A percentile compares a stretch with the other conserved stretches of the same genome.
Evolutionary conservation across 2,329 filamentous ascomycete species (phyloP).

Genomic region (Aspergillus amoenus): DNA sequence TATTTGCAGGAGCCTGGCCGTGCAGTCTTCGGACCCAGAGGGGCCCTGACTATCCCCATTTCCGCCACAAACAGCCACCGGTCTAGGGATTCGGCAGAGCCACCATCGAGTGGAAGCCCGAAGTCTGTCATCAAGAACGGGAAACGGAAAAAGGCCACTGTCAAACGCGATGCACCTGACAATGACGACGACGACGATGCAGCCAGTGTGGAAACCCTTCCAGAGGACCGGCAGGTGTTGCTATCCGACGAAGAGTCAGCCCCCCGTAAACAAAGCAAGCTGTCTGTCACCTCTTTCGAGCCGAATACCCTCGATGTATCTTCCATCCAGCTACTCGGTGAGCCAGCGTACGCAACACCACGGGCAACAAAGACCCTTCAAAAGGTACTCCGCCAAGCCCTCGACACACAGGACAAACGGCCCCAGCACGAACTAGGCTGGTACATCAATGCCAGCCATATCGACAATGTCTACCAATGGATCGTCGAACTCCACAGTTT

Average conservation of each 20-base stretch:
- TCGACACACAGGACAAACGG: slow-evolving; percentile 62
- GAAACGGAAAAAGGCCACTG: not conserved
- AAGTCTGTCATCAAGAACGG: not conserved
- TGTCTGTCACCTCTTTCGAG: slow-evolving; percentile 58
- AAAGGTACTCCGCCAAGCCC: slow-evolving; percentile 62
- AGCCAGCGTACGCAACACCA: slow-evolving; percentile 64
- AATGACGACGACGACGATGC: slow-evolving; percentile 42
- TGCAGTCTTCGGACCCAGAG: slow-evolving; percentile 42
- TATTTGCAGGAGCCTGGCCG: slow-evolving; percentile 39
- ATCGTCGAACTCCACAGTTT: slow-evolving; percentile 88
- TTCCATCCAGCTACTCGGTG: slow-evolving; percentile 63
- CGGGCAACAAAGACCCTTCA: slow-evolving; percentile 63
- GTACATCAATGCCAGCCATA: slow-evolving; percentile 69
- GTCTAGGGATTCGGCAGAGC: not conserved
- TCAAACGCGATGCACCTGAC: not conserved
- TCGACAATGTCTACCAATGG: slow-evolving; percentile 84
- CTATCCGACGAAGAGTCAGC: slow-evolving; percentile 32
- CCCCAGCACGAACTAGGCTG: slow-evolving; percentile 71
- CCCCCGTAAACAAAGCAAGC: not conserved
- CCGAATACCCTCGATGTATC: slow-evolving; percentile 65
- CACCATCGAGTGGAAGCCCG: not conserved
- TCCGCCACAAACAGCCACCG: slow-evolving; percentile 49
- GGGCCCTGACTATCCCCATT: slow-evolving; percentile 51
- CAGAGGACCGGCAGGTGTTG: slow-evolving; percentile 49
- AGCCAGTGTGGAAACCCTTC: slow-evolving; percentile 50